Evolutionary conservation across 768 basidiomycete species (phyloP), one percentile per base, ranked within the genome.

Genomic region (Tulasnella sp.): DNA sequence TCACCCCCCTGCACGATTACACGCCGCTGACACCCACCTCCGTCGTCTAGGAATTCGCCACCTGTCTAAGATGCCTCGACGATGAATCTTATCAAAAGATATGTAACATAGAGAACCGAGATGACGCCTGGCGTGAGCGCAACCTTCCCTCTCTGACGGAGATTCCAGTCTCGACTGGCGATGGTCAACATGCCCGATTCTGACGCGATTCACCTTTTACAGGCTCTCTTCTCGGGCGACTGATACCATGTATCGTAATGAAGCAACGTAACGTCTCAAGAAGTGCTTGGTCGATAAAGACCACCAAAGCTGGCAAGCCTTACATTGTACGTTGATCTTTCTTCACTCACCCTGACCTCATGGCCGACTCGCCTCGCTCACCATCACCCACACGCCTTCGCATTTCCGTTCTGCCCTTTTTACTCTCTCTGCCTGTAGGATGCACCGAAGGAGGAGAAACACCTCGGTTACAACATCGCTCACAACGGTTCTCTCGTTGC

Each of bases 401-500:
- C 41, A 46, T 46, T 60, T 64, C 40, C 46, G 4, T 24, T 80
- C 16, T 79, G 37, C 46, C 12, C 18, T 46, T 18, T 46, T 46
- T 18, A 46, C 46, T 46, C 46, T 28, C 58, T 28, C 1, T 20
- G n/a, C 31, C n/a, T 12, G 11, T 37, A 82, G 81, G 75, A 82
- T 37, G 77, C 80, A 18, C 81, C 80, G 20, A 58, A 50, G 24
- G 72, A 81, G 42, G 81, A 82, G 16, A 82, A 82, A 58, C 64
- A 75, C 48, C 69, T 84, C 28, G 83, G 83, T 42, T 84, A 83
- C 72, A 80, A 80, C 75, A 81, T 82, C 31, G 81, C 83, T 22
- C 81, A 82, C 40, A 58, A 80, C 31, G 83, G 79, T n/a, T 82
- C 80, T 31, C 41, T 84, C 11, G 82, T 96, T 90, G 93, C 93